Evolutionary conservation across 2,329 filamentous ascomycete species (phyloP).

Genomic region (Microascus cirrosus): DNA sequence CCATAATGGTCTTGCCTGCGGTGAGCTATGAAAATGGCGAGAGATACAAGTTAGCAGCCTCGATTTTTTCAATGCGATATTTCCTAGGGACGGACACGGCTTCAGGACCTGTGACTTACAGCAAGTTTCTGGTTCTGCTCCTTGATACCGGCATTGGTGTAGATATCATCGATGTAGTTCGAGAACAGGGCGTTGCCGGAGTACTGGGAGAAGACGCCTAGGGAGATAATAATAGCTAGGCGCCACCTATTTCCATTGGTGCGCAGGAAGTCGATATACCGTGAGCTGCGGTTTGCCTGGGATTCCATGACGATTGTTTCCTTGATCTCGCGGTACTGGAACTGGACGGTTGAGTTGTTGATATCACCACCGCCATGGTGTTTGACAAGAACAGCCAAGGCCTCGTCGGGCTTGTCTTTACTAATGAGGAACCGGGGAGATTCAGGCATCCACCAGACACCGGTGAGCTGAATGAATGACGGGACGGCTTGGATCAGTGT

Average conservation of each 20-base stretch:
- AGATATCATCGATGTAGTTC: conserved; percentile 55
- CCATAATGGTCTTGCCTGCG: conserved; percentile 47
- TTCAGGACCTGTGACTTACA: too few species aligned
- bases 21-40: conserved; percentile 25
- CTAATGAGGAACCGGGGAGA: conserved; percentile 54
- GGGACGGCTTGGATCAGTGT: conserved; percentile 53
- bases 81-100: too few species aligned
- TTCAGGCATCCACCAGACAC: conserved; percentile 59
- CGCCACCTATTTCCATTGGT: conserved; percentile 56
- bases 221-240: conserved; percentile 47
- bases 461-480: conserved; percentile 44
- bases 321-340: conserved; percentile 56
- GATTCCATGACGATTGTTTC: conserved; percentile 50
- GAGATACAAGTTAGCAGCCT: too few species aligned
- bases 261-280: conserved; percentile 48
- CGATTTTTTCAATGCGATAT: neutral
- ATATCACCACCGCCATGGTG: conserved; percentile 52
- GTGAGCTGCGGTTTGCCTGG: conserved; percentile 31
- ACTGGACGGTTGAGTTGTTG: conserved; percentile 50
- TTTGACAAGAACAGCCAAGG: conserved; percentile 46
- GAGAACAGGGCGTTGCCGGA: conserved; percentile 56
- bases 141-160: conserved; percentile 48
- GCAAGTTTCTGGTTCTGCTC: conserved; percentile 44
- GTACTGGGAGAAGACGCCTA: conserved; percentile 58
- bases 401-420: conserved; percentile 52